A percentile compares a stretch with the other conserved stretches of the same genome.
phyloP scores from a whole-genome alignment of 2,329 filamentous ascomycete species.

The Trichoderma sp. region DNA sequence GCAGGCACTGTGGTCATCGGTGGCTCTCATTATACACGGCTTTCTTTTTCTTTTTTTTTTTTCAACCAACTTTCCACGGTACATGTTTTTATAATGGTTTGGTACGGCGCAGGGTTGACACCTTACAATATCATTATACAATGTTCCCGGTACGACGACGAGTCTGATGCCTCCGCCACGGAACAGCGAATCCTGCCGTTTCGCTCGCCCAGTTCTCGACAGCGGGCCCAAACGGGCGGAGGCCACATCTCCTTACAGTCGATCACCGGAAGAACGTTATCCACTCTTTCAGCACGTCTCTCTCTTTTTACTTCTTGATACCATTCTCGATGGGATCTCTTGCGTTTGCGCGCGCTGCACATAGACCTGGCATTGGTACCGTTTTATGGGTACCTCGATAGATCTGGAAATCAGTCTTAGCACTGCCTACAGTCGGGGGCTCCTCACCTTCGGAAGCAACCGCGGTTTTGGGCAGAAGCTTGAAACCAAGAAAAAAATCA shows the following conservation, averaged over 20 bases:
- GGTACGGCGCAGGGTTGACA: conserved; percentile 37
- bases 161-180: neutral
- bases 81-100: conserved; percentile 44
- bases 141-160: conserved; percentile 14
- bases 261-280: conserved; percentile 13
- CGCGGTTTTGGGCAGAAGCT: neutral
- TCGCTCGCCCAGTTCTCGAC: neutral
- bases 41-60: conserved; percentile 22
- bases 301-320: conserved; percentile 15
- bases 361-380: conserved; percentile 30
- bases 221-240: neutral
- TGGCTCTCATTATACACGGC: conserved; percentile 24
- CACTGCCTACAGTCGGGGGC: conserved; percentile 15
- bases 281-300: conserved; percentile 13
- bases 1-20: conserved; percentile 16
- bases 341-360: conserved; percentile 27
- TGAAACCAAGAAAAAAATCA: neutral
- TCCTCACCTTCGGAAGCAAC: conserved; percentile 2
- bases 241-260: neutral
- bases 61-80: conserved; percentile 21
- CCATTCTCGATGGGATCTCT: conserved; percentile 23
- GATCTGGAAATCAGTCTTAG: conserved; percentile 29
- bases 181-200: neutral
- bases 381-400: conserved; percentile 27
- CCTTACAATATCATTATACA: conserved; percentile 22